Evolutionary conservation across 345 rosid genomes (phyloP).

Genomic region (Turnera subulata): DNA sequence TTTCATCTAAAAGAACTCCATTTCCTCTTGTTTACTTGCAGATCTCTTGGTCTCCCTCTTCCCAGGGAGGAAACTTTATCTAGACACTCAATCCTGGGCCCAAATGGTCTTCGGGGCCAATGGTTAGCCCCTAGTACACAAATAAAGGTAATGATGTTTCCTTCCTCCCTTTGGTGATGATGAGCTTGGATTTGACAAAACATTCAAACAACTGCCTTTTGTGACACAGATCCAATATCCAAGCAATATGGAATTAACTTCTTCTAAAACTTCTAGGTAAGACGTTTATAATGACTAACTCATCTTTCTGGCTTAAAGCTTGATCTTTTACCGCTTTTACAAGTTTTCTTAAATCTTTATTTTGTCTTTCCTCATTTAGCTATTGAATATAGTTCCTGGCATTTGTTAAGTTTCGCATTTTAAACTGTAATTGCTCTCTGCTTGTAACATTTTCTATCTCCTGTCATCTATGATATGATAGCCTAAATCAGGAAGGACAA

Average conservation of each 20-base stretch:
- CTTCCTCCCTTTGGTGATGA: background rate
- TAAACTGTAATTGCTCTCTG: conserved; percentile 13
- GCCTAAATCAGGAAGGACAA: conserved; percentile 46
- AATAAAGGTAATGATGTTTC: conserved; percentile 55
- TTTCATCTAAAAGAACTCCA: background rate
- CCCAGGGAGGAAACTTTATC: conserved; percentile 82
- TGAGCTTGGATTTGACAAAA: background rate
- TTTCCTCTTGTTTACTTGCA: conserved; percentile 29
- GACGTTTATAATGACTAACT: conserved; percentile 2
- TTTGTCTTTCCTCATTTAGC: background rate
- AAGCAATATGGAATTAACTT: conserved; percentile 46
- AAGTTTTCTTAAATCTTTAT: background rate
- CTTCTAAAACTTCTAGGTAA: conserved; percentile 51
- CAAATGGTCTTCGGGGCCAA: conserved; percentile 82
- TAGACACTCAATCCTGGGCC: conserved; percentile 88
- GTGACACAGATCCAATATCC: conserved; percentile 75
- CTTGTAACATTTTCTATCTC: conserved; percentile 22
- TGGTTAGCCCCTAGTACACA: conserved; percentile 76
- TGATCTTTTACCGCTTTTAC: conserved; percentile 5
- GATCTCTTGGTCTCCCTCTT: conserved; percentile 56
- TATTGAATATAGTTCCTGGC: background rate
- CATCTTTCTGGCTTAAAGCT: background rate
- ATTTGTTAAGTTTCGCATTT: background rate
- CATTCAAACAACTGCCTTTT: conserved; percentile 21
- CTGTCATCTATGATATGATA: conserved; percentile 24